phyloP scores from a whole-genome alignment of 2,329 filamentous ascomycete genomes.

The Aulographum hederae region DNA sequence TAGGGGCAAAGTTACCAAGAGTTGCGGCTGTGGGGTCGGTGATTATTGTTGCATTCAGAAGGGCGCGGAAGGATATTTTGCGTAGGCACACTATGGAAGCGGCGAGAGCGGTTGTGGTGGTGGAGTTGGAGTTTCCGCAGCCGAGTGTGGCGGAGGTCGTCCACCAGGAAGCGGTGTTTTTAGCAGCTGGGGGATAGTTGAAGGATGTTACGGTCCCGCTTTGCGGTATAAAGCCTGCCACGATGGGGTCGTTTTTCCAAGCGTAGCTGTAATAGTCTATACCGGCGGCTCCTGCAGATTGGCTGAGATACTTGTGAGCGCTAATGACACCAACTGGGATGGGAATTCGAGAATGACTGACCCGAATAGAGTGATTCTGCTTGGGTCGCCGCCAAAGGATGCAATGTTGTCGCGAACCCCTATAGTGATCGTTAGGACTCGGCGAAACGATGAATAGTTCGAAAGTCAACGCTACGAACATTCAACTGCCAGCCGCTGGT shows the following conservation, averaged over 20 bases:
- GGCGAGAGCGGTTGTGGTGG: too few relatives aligned
- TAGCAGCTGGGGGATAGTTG: not conserved
- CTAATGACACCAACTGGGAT: too few relatives aligned
- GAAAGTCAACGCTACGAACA: not conserved
- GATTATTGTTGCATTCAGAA: too few relatives aligned
- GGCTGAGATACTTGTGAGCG: too few relatives aligned
- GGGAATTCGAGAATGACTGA: too few relatives aligned
- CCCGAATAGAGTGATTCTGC: not conserved
- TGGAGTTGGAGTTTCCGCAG: too few relatives aligned
- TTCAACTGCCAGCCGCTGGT: constrained; percentile 3
- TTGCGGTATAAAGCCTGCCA: constrained; percentile 3
- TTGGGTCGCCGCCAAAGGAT: constrained; percentile 4
- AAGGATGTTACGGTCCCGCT: not conserved
- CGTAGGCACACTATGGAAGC: too few relatives aligned
- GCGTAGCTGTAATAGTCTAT: constrained; percentile 2
- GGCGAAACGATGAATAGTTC: too few relatives aligned
- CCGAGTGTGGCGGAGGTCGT: not conserved
- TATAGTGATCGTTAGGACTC: too few relatives aligned
- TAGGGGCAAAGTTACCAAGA: constrained; percentile 7
- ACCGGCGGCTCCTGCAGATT: constrained; percentile 1
- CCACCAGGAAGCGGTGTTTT: not conserved
- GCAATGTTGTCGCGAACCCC: not conserved
- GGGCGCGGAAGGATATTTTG: not conserved
- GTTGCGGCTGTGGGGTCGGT: not conserved
- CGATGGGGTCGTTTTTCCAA: constrained; percentile 3